phyloP scores from a whole-genome alignment of 768 basidiomycete genomes.

The Tricholoma sp. region DNA sequence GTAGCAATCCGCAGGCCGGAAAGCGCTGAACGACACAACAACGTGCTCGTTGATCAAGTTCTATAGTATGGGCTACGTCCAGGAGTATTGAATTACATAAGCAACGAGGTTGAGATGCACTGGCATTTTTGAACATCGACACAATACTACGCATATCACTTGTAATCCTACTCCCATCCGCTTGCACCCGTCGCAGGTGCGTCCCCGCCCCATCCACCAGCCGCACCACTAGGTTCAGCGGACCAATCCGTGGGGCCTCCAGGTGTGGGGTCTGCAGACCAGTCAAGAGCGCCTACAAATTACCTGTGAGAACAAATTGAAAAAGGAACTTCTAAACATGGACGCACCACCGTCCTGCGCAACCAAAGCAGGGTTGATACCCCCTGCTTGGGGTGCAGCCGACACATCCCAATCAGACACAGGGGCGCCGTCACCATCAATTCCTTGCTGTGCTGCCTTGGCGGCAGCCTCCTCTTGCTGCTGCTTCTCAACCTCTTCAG shows the following conservation, averaged over 20 bases:
- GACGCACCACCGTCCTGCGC: constrained; percentile 48
- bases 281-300: constrained; percentile 67
- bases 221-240: constrained; percentile 63
- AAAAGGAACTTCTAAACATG: constrained; percentile 14
- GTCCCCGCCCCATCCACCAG: constrained; percentile 41
- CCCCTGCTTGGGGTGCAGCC: constrained; percentile 61
- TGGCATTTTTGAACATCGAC: constrained; percentile 13
- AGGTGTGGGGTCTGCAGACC: constrained; percentile 64
- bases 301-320: background rate
- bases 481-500: constrained; percentile 98
- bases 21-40: too few species aligned
- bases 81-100: background rate
- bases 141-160: constrained; percentile 8
- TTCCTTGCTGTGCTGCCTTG: constrained; percentile 60
- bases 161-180: constrained; percentile 34
- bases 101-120: background rate
- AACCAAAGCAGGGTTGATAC: constrained; percentile 75
- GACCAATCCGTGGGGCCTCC: constrained; percentile 72
- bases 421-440: constrained; percentile 44
- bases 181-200: constrained; percentile 21
- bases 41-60: too few species aligned
- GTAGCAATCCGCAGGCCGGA: background rate
- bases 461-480: constrained; percentile 90
- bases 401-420: constrained; percentile 71
- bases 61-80: too few species aligned